Evolutionary conservation across 129 eudicot species (phyloP), one percentile per base, ranked within the genome.

Genomic region (Flaveria linearis): DNA sequence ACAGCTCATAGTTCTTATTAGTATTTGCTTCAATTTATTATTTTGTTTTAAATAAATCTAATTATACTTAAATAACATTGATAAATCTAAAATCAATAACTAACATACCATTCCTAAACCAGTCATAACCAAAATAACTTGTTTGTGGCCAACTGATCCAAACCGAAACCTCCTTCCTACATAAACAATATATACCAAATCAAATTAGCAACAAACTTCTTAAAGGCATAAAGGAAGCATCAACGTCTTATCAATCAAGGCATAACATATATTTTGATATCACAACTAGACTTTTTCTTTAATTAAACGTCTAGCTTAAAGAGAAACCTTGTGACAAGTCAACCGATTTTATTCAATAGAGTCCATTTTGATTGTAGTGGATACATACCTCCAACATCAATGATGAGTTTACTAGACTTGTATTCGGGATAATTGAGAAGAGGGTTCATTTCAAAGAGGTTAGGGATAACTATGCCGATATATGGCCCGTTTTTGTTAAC

Each of bases 391-490:
- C 73, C 65, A 25, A 73, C 46, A 73, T 84, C 88, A 1, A 84
- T 73, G 53, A 68, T 68, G 49, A 72, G 81, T n/a, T 39, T 9
- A 23, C 45, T 55, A 12, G 86, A 7, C 13, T 45, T 43, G 83
- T 61, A 88, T 68, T 79, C 79, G 11, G 90, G 87, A 62, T 83
- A 80, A 60, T 86, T 84, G 53, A 88, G 88, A 86, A 88, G 85
- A 65, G 88, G 94, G 74, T 79, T 70, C 84, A 88, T 20, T 65
- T 88, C 91, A 84, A 84, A 88, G 25, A 15, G 22, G 77, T 86
- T 86, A 33, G 91, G 91, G 50, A 88, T 82, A n/a, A 88, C 90
- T 18, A 88, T 3, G 28, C 94, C 94, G 12, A 84, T 26, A 67
- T 82, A 88, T 33, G 90, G 90, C 16, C 91, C 94, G 0, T 77